These are phyloP conservation scores for Dillenia turbinata DNA, from an alignment of 164 flowering plant species.

Conservation along the genomic window DNA sequence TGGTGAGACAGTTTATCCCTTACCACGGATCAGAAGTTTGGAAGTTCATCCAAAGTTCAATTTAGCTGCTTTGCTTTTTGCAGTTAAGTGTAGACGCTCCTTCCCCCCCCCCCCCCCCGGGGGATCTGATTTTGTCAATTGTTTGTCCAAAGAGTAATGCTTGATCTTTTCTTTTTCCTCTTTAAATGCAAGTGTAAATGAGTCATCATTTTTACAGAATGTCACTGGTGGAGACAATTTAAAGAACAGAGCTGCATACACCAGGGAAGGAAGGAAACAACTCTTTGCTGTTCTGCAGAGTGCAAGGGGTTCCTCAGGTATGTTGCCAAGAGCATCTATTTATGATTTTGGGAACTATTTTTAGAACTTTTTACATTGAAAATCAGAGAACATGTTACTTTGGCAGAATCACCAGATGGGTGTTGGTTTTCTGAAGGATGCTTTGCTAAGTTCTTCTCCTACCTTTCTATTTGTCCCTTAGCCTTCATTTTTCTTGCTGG, in stretches of 20 bases:
- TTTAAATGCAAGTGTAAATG: no score
- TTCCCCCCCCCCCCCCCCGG: not conserved
- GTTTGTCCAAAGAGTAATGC: slow-evolving; percentile 2
- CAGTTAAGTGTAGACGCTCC: slow-evolving; percentile 50
- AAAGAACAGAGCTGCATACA: slow-evolving; percentile 76
- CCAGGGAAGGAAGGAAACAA: slow-evolving; percentile 96
- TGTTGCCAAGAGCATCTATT: slow-evolving; percentile 2
- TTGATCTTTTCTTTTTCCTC: not conserved
- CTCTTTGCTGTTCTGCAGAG: slow-evolving; percentile 95
- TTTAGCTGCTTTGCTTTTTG: slow-evolving; percentile 79
- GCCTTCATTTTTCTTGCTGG: no score
- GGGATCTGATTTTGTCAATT: slow-evolving; percentile 5
- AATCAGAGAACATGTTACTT: no score
- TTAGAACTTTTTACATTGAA: no score
- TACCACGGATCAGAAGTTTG: slow-evolving; percentile 71
- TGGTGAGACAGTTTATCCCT: slow-evolving; percentile 93
- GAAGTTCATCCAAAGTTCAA: slow-evolving; percentile 87
- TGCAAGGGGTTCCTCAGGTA: slow-evolving; percentile 99
- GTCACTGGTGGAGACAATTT: slow-evolving; percentile 50
- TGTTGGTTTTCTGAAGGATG: no score
- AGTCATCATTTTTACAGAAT: slow-evolving; percentile 35
- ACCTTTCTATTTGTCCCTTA: no score
- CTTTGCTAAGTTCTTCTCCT: no score
- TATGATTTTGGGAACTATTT: not conserved
- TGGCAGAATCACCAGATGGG: no score